A percentile compares a stretch with the other conserved stretches of the same genome.
Evolutionary conservation across 2,329 filamentous ascomycete genomes (phyloP).

Genomic region (Epichloe bromicola): DNA sequence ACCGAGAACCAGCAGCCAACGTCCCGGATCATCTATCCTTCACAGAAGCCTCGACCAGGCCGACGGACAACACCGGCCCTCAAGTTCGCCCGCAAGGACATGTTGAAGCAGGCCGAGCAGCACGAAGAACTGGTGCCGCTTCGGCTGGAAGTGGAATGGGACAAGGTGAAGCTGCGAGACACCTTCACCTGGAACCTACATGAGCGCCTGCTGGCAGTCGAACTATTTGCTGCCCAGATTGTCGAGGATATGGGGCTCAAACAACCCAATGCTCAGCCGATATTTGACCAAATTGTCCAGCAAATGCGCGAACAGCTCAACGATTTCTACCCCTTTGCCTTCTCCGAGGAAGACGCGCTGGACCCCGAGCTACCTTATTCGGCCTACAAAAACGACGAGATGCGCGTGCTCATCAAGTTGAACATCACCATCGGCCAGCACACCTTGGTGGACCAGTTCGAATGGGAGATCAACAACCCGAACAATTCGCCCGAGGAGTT

Average conservation of each 20-base stretch:
- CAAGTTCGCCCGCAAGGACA: constrained; percentile 65
- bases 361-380: constrained; percentile 83
- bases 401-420: constrained; percentile 89
- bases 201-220: constrained; percentile 67
- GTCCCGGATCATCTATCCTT: constrained; percentile 66
- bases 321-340: constrained; percentile 88
- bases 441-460: constrained; percentile 91
- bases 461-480: constrained; percentile 97
- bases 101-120: constrained; percentile 76
- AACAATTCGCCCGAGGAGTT: constrained; percentile 92
- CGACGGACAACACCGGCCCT: constrained; percentile 61
- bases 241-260: constrained; percentile 83
- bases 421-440: constrained; percentile 96
- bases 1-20: constrained; percentile 55
- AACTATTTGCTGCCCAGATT: constrained; percentile 77
- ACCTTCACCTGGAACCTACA: constrained; percentile 98
- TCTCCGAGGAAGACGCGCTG: constrained; percentile 76
- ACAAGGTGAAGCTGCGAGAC: constrained; percentile 89
- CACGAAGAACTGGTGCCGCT: constrained; percentile 86
- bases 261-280: constrained; percentile 51
- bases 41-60: constrained; percentile 61
- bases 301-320: constrained; percentile 82
- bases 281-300: constrained; percentile 45
- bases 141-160: constrained; percentile 84
- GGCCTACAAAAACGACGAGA: constrained; percentile 97